Percentiles rank a stretch among this genome's conserved stretches.
Conservation (phyloP, 495 filamentous ascomycete genomes). For the Endocarpon pusillum region DNA sequence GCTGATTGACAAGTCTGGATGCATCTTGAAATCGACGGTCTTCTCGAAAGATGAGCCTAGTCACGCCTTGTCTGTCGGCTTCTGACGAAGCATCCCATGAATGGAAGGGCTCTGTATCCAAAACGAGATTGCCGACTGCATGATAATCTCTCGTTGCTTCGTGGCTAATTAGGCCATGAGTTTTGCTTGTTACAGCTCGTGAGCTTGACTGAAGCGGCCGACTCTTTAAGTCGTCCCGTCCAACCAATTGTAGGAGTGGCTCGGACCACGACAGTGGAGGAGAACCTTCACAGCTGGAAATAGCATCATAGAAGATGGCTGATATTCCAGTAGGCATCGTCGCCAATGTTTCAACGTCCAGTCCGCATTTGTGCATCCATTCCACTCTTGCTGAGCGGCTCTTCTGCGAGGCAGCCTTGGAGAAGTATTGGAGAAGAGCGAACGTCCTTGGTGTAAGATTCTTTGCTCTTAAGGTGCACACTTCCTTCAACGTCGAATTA, state of each 20-base stretch:
- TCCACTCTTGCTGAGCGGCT: too few relatives aligned
- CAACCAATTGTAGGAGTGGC: constrained; percentile 54
- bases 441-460: background rate
- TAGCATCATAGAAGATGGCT: constrained; percentile 65
- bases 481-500: constrained; percentile 20
- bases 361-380: constrained; percentile 38
- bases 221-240: constrained; percentile 62
- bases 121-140: constrained; percentile 43
- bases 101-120: constrained; percentile 39
- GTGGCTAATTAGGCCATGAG: constrained; percentile 35
- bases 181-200: constrained; percentile 17
- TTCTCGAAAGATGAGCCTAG: constrained; percentile 72
- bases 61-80: constrained; percentile 63
- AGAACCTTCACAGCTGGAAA: constrained; percentile 60
- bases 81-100: constrained; percentile 52
- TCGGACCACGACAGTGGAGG: constrained; percentile 64
- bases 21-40: constrained; percentile 79
- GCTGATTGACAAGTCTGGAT: constrained; percentile 56
- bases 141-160: constrained; percentile 56
- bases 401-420: constrained; percentile 6
- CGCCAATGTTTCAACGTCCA: constrained; percentile 44
- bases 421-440: background rate
- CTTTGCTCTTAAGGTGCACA: background rate
- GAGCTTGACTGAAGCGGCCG: constrained; percentile 34
- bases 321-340: constrained; percentile 70